Evolutionary conservation across 176 grass and related monocot species (phyloP).

Genomic region (Dactylis glomerata): DNA sequence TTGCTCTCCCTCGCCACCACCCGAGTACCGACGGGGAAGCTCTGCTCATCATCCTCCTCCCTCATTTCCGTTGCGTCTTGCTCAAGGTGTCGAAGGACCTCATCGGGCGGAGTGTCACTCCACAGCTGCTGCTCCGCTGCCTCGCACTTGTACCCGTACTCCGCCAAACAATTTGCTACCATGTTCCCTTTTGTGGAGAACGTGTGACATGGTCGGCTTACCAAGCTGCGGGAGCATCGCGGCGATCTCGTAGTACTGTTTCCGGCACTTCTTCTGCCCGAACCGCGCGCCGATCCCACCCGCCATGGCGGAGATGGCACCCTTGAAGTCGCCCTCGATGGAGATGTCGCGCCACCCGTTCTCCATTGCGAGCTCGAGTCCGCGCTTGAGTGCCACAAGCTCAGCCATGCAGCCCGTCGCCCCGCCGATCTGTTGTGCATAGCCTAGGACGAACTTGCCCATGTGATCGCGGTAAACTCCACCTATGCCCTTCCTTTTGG

Average conservation of each 20-base stretch:
- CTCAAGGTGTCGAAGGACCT: too few relatives aligned
- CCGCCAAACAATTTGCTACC: too few relatives aligned
- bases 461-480: conserved; percentile 64
- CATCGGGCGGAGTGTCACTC: too few relatives aligned
- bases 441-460: conserved; percentile 57
- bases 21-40: not conserved
- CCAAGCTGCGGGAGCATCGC: conserved; percentile 33
- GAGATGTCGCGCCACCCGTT: conserved; percentile 53
- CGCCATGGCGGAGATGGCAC: conserved; percentile 29
- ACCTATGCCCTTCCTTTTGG: conserved; percentile 55
- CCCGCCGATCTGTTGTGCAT: conserved; percentile 59
- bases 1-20: not conserved
- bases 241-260: conserved; percentile 37
- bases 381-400: conserved; percentile 47
- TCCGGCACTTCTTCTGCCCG: conserved; percentile 13
- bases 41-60: too few relatives aligned
- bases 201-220: not conserved
- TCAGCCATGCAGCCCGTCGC: conserved; percentile 64
- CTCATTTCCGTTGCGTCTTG: too few relatives aligned
- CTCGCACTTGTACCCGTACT: too few relatives aligned
- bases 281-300: not conserved
- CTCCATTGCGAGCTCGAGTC: conserved; percentile 52
- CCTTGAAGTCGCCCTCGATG: conserved; percentile 56
- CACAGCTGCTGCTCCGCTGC: too few relatives aligned
- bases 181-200: too few relatives aligned